These are phyloP conservation scores for Schizochytrium sp. DNA, from an alignment of 108 stramenopile species.

Conservation along the genomic window DNA sequence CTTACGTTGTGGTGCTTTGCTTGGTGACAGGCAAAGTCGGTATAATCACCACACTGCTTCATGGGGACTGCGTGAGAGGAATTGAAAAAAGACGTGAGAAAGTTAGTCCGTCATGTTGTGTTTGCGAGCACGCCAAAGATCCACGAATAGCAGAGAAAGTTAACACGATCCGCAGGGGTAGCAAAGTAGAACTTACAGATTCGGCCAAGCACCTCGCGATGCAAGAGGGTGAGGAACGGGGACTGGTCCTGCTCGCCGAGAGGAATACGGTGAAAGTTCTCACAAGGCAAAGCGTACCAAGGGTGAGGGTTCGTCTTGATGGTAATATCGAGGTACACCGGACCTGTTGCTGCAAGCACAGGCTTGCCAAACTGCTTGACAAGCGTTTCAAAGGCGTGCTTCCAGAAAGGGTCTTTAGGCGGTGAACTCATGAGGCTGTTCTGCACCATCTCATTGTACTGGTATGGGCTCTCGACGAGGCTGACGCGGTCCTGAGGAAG, in stretches of 20 bases:
- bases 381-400: background rate
- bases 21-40: background rate
- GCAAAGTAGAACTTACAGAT: too few relatives aligned
- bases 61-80: background rate
- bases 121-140: too few relatives aligned
- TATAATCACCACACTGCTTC: conserved; percentile 8
- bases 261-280: background rate
- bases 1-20: background rate
- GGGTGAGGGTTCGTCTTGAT: background rate
- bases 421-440: background rate
- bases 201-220: conserved; percentile 1
- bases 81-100: too few relatives aligned
- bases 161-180: too few relatives aligned
- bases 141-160: too few relatives aligned
- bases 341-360: background rate
- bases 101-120: too few relatives aligned
- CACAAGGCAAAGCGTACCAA: background rate
- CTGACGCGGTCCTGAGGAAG: background rate
- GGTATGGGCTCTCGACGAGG: conserved; percentile 6
- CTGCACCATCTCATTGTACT: conserved; percentile 14
- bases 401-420: background rate
- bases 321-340: background rate
- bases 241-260: conserved; percentile 11
- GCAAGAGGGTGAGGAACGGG: background rate
- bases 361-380: background rate